A percentile compares a stretch with the other conserved stretches of the same genome.
Evolutionary conservation across 495 filamentous ascomycete genomes (phyloP).

Genomic region (Xylaria palmicola): DNA sequence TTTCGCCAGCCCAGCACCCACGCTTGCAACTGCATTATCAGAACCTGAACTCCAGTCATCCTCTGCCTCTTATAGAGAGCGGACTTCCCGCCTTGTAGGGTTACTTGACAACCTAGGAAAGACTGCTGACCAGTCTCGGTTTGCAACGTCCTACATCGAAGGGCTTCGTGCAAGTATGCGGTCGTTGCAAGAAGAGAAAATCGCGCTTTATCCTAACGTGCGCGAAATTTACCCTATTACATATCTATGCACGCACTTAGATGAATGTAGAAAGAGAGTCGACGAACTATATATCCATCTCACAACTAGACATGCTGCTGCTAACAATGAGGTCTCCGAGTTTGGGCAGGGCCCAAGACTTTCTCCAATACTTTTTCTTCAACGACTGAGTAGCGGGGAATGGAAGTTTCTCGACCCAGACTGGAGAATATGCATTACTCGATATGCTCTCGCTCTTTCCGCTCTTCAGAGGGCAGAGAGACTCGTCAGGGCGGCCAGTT

Average conservation of each 20-base stretch:
- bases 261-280: neutral
- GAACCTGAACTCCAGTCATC: neutral
- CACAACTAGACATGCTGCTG: neutral
- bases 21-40: neutral
- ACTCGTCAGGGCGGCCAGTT: constrained; percentile 18
- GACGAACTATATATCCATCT: neutral
- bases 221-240: neutral
- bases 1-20: neutral
- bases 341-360: constrained; percentile 28
- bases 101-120: neutral
- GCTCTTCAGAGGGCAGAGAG: constrained; percentile 41
- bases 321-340: neutral
- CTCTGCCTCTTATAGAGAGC: neutral
- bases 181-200: neutral
- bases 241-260: neutral
- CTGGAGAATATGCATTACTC: constrained; percentile 35
- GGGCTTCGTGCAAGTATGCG: constrained; percentile 9
- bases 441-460: constrained; percentile 37
- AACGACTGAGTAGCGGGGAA: neutral
- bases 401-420: neutral
- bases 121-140: neutral
- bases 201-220: neutral
- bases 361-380: constrained; percentile 21
- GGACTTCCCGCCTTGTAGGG: neutral
- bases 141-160: constrained; percentile 1